Base-by-base conservation (phyloP, 2,329 filamentous ascomycete species). In the Pseudofabraea citricarpa region DNA sequence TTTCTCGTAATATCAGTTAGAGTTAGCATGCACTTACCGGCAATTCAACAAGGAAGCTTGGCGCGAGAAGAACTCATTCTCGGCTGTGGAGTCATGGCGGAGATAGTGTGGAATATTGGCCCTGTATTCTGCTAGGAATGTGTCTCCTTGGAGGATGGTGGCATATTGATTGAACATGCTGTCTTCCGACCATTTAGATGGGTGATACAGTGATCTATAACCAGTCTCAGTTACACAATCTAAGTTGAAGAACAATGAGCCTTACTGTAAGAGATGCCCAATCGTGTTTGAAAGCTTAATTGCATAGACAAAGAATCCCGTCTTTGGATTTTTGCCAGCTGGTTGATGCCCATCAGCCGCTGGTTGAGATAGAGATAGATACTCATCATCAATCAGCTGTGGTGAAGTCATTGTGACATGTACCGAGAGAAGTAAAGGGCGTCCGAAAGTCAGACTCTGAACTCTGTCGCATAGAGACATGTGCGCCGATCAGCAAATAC, bases 361-460 rank as follows among this genome's bases (percentile, higher is more conserved):
- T 23, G 18, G 18, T 18, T 18, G 32, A 23, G 16, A 19, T 15
- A 22, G 10, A 15, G 41, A 21, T n/a, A 43, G 29, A 27, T 43
- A 43, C 33, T 43, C 41, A 21, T 43, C 41, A 12, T 43, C 41
- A 15, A 43, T 43, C 41, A 26, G 26, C 21, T 37, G 36, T 27
- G 41, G 41, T 3, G 40, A 21, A 8, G 36, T 22, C 23, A 23
- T 20, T 36, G 21, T 21, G 20, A 19, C 13, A n/a, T 18, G 19
- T 13, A 33, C 16, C 16, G 19, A 15, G n/a, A 43, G 7, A 18
- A 50, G 49, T 10, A 46, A 37, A 20, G 49, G 49, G 19, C 50
- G 38, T 8, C 50, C 50, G 43, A 47, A 49, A 8, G 50, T 53
- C 44, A 53, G 45, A 26, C 43, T 46, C 22, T 47, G 41, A 6